Evolutionary conservation across 129 eudicot genomes (phyloP).

Genomic region (Artemisia argyi): DNA sequence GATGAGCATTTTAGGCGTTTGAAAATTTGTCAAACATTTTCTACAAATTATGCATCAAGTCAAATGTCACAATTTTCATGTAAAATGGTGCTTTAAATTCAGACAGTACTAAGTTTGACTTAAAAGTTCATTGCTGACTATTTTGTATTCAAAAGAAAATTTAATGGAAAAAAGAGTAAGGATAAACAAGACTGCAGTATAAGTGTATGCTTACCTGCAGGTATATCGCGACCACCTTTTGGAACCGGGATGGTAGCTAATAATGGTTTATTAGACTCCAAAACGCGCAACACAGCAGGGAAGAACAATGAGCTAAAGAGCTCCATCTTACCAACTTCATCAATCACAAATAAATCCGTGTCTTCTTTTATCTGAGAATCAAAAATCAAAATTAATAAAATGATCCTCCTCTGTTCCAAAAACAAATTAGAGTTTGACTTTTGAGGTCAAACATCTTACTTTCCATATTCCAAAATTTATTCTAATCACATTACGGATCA

Average conservation of each 20-base stretch:
- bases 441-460: slow-evolving; percentile 20
- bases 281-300: slow-evolving; percentile 72
- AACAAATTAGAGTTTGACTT: slow-evolving; percentile 1
- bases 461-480: not conserved
- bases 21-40: not conserved
- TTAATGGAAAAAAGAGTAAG: not conserved
- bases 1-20: slow-evolving; percentile 1
- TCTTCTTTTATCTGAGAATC: slow-evolving; percentile 69
- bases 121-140: not conserved
- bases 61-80: not conserved
- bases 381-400: slow-evolving; percentile 1
- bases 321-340: slow-evolving; percentile 98
- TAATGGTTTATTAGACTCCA: slow-evolving; percentile 67
- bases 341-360: slow-evolving; percentile 77
- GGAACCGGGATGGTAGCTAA: slow-evolving; percentile 80
- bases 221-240: slow-evolving; percentile 79
- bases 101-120: slow-evolving; percentile 13
- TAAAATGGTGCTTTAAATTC: not conserved
- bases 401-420: slow-evolving; percentile 3
- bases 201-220: slow-evolving; percentile 63
- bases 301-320: slow-evolving; percentile 76
- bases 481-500: not conserved
- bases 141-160: not conserved
- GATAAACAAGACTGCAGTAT: not conserved
- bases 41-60: not conserved